Evolutionary conservation across 2,329 filamentous ascomycete genomes (phyloP).

Genomic region (Dothistroma septosporum): DNA sequence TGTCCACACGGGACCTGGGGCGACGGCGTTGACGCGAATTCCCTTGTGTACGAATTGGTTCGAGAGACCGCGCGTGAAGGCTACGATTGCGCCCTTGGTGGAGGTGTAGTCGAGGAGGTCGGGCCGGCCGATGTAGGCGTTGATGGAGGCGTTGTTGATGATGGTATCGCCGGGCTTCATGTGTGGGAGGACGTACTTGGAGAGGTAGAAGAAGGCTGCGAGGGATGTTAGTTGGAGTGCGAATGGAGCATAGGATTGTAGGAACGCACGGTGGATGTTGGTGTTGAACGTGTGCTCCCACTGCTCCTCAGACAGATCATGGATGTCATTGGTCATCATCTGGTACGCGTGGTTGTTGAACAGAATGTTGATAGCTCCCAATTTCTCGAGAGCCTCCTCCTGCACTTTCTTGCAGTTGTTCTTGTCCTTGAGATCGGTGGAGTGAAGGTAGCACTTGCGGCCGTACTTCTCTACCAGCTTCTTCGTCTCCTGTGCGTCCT

Average conservation of each 20-base stretch:
- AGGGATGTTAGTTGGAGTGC: slow-evolving; percentile 1
- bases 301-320: slow-evolving; percentile 70
- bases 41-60: slow-evolving; percentile 70
- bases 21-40: slow-evolving; percentile 72
- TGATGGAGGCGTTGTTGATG: slow-evolving; percentile 82
- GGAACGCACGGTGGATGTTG: slow-evolving; percentile 61
- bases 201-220: slow-evolving; percentile 64
- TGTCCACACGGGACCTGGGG: slow-evolving; percentile 76
- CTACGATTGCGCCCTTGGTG: slow-evolving; percentile 72
- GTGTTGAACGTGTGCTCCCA: slow-evolving; percentile 76
- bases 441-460: slow-evolving; percentile 59
- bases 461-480: slow-evolving; percentile 64
- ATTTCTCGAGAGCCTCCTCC: slow-evolving; percentile 59
- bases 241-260: background rate
- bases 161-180: slow-evolving; percentile 71
- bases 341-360: slow-evolving; percentile 70
- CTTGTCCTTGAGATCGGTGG: slow-evolving; percentile 60
- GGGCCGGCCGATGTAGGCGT: slow-evolving; percentile 74
- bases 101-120: slow-evolving; percentile 80
- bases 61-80: slow-evolving; percentile 72
- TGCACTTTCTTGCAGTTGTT: slow-evolving; percentile 68
- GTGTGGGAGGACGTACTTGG: slow-evolving; percentile 71
- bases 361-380: slow-evolving; percentile 69
- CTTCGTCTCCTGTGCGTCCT: slow-evolving; percentile 72
- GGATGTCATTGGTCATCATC: slow-evolving; percentile 68